Evolutionary conservation across 768 basidiomycete species (phyloP).

Genomic region (Boletellus ananas): DNA sequence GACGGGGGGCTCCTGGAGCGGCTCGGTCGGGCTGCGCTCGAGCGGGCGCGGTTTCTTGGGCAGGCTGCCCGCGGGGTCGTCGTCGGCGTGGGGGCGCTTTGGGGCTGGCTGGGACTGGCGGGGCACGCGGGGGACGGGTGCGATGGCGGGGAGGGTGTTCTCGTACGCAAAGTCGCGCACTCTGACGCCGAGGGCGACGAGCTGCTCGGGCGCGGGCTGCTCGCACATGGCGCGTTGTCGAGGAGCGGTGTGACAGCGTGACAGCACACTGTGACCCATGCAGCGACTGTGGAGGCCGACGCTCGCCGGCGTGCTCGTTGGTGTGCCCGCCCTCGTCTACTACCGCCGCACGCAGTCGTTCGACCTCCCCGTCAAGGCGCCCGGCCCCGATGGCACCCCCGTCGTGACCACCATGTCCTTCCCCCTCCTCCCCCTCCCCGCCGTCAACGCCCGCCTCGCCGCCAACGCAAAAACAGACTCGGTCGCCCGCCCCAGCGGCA

Average conservation of each 20-base stretch:
- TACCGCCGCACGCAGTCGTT: conserved; percentile 55
- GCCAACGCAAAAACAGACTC: conserved; percentile 48
- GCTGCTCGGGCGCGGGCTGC: conserved; percentile 35
- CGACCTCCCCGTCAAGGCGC: conserved; percentile 52
- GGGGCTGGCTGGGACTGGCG: conserved; percentile 48
- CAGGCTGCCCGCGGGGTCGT: conserved; percentile 13
- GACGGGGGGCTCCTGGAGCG: conserved; percentile 24
- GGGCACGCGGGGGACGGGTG: conserved; percentile 43
- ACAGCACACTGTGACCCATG: conserved; percentile 32
- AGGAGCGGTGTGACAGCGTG: no score
- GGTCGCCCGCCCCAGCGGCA: conserved; percentile 48
- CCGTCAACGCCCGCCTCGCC: conserved; percentile 54
- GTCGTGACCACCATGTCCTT: conserved; percentile 51
- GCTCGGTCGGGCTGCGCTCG: conserved; percentile 35
- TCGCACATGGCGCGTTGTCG: background rate
- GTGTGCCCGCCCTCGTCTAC: conserved; percentile 56
- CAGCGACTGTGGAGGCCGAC: conserved; percentile 66
- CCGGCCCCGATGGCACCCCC: conserved; percentile 55
- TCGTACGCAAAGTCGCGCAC: conserved; percentile 67
- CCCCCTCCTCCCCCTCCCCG: conserved; percentile 51
- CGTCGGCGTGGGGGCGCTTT: conserved; percentile 37
- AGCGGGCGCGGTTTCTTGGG: conserved; percentile 26
- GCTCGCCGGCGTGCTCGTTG: conserved; percentile 49
- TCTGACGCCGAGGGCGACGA: conserved; percentile 37
- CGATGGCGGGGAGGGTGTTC: conserved; percentile 59